Evolutionary conservation across 352 stramenopile genomes (phyloP).

Genomic region (Stephanocyclus meneghinianus): DNA sequence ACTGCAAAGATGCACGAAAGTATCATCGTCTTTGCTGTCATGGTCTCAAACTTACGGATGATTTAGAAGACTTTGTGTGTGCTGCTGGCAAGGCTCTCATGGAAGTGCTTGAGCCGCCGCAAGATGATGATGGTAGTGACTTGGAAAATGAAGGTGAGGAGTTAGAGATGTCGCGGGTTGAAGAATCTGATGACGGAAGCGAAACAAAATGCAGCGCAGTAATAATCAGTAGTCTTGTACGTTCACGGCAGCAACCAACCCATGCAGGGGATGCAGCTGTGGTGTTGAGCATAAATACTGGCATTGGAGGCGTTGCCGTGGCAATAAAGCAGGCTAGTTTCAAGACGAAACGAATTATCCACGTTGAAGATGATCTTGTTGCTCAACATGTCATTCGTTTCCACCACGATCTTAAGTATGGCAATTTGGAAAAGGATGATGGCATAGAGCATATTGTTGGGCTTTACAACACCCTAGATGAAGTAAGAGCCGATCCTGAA

Average conservation of each 20-base stretch:
- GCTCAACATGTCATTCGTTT: constrained; percentile 55
- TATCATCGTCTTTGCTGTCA: constrained; percentile 56
- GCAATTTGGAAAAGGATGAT: constrained; percentile 42
- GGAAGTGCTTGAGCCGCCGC: background rate
- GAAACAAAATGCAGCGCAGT: constrained; percentile 5
- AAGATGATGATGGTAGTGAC: background rate
- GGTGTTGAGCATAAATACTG: constrained; percentile 67
- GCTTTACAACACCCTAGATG: constrained; percentile 51
- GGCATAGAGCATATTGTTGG: constrained; percentile 53
- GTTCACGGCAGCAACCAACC: background rate
- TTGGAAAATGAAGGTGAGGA: background rate
- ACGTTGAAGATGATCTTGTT: constrained; percentile 64
- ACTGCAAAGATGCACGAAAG: constrained; percentile 34
- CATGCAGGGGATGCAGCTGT: constrained; percentile 37
- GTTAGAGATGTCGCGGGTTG: background rate
- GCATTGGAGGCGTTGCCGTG: constrained; percentile 53
- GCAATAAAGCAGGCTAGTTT: constrained; percentile 59
- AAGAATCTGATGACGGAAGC: constrained; percentile 1
- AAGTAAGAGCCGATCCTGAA: constrained; percentile 25
- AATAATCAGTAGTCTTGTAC: background rate
- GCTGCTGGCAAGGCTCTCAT: constrained; percentile 15
- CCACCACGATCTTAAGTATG: constrained; percentile 58
- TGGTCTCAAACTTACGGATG: constrained; percentile 24
- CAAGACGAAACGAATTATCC: constrained; percentile 51
- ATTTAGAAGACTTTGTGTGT: constrained; percentile 41